Conservation (phyloP, 2,329 filamentous ascomycete genomes). For the Botrytis aclada region DNA sequence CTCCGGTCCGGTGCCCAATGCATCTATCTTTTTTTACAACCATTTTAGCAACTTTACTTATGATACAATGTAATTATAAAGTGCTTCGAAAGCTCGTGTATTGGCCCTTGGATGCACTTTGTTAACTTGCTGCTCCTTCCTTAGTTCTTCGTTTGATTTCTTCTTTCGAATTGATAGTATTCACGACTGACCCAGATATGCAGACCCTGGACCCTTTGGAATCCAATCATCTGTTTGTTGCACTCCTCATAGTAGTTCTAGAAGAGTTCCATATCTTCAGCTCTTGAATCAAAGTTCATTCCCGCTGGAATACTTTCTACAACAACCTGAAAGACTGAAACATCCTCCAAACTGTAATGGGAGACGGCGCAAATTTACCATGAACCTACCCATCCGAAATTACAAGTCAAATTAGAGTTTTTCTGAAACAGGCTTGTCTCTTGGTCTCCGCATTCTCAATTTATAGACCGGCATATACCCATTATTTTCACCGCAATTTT, state of each 20-base stretch:
- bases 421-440: not conserved
- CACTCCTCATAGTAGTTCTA: conserved; percentile 10
- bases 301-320: not conserved
- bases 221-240: not conserved
- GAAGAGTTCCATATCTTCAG: conserved; percentile 2
- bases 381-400: not conserved
- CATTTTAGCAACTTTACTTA: not conserved
- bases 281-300: not conserved
- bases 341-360: not conserved
- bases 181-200: not conserved
- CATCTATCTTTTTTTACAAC: not conserved
- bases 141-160: not conserved
- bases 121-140: not conserved
- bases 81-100: not conserved
- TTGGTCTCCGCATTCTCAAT: not conserved
- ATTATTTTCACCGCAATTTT: not conserved
- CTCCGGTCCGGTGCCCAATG: not conserved
- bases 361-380: not conserved
- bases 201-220: not conserved
- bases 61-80: not conserved
- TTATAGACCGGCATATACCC: not conserved
- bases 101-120: not conserved
- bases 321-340: not conserved
- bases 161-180: not conserved
- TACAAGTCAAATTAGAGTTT: conserved; percentile 1